Percentiles rank a stretch among this genome's conserved stretches.
Evolutionary conservation across 179 eudicot species (phyloP).

Genomic region (Patellifolia procumbens): DNA sequence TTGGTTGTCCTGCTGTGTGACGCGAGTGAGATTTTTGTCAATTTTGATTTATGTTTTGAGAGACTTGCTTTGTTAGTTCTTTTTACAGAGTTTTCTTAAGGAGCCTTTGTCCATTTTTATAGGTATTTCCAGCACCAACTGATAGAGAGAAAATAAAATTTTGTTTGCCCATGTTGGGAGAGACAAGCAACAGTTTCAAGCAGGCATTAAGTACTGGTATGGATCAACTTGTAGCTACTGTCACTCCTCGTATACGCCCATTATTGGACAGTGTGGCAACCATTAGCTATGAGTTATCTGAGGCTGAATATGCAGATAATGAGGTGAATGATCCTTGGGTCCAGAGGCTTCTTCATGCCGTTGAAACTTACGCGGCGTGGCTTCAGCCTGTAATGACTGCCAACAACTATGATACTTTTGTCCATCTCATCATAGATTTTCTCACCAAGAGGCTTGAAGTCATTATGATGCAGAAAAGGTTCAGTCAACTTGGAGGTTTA

Average conservation of each 20-base stretch:
- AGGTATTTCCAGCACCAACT: constrained; percentile 83
- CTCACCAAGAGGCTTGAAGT: constrained; percentile 93
- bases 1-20: background rate
- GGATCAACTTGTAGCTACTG: constrained; percentile 81
- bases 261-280: constrained; percentile 77
- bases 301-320: constrained; percentile 90
- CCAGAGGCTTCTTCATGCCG: constrained; percentile 86
- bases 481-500: constrained; percentile 93
- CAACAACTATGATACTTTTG: constrained; percentile 77
- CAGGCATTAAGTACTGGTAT: constrained; percentile 69
- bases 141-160: constrained; percentile 85
- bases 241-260: constrained; percentile 82
- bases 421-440: constrained; percentile 82
- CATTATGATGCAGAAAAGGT: constrained; percentile 94
- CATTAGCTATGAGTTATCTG: constrained; percentile 88
- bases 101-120: constrained; percentile 12
- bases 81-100: background rate
- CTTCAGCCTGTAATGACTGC: constrained; percentile 90
- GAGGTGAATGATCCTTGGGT: constrained; percentile 99
- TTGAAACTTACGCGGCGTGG: constrained; percentile 82
- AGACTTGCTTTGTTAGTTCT: background rate
- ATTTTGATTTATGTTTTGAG: background rate
- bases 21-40: background rate
- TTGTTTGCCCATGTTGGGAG: constrained; percentile 75
- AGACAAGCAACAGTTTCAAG: constrained; percentile 72